These are phyloP conservation scores for Paramecium tetraurelia DNA, from an alignment of 73 alveolate genomes.

Conservation along the genomic window DNA sequence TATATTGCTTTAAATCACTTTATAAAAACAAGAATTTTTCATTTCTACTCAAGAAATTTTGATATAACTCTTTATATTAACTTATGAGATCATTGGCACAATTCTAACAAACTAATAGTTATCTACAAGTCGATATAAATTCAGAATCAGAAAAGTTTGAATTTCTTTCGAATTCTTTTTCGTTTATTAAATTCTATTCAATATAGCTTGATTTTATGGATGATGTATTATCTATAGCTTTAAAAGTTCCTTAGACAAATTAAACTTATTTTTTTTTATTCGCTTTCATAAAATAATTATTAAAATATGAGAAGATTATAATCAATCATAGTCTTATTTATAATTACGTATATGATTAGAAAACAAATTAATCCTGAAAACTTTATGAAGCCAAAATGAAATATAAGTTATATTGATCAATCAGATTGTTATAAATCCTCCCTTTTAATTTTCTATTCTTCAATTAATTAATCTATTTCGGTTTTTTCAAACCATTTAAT, in stretches of 20 bases:
- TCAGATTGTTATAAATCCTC: background rate
- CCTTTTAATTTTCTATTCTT: constrained; percentile 1
- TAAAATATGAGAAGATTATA: background rate
- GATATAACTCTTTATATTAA: background rate
- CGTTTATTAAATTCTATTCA: background rate
- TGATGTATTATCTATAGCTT: background rate
- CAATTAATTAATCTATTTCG: constrained; percentile 41
- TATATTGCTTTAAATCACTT: constrained; percentile 4
- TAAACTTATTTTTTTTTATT: background rate
- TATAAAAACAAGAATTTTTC: background rate
- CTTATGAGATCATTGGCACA: background rate
- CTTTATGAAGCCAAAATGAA: background rate
- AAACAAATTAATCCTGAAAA: background rate
- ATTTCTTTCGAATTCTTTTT: background rate
- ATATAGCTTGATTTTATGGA: background rate
- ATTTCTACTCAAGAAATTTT: background rate
- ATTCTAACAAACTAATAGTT: background rate
- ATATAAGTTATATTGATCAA: background rate
- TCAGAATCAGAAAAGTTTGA: background rate
- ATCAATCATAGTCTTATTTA: background rate
- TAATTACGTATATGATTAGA: background rate
- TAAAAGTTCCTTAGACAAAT: background rate
- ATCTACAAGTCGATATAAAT: background rate
- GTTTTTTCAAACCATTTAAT: constrained; percentile 46
- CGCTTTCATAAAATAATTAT: background rate